Conservation (phyloP, 495 filamentous ascomycete species). For the Annulohypoxylon moriforme region DNA sequence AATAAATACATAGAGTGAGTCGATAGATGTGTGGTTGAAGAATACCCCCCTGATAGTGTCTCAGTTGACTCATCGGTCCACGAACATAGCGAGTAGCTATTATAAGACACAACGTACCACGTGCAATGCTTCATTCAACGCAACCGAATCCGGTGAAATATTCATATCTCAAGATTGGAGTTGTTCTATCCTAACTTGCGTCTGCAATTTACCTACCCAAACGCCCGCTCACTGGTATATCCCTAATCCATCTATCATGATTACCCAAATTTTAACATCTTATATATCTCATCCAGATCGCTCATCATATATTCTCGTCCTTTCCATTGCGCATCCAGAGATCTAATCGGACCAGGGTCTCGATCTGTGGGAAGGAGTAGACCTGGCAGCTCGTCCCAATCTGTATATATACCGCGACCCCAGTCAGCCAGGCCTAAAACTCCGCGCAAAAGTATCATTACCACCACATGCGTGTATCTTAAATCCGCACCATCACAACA, state of each 20-base stretch:
- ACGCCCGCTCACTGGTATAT: conserved; percentile 12
- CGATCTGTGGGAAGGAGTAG: background rate
- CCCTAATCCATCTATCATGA: background rate
- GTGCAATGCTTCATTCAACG: background rate
- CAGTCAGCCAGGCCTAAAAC: background rate
- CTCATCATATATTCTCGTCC: background rate
- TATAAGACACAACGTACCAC: background rate
- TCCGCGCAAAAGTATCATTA: background rate
- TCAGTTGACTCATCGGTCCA: background rate
- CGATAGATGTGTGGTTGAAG: background rate
- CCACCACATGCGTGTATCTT: background rate
- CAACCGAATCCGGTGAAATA: background rate
- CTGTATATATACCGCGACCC: background rate
- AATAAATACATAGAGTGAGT: background rate
- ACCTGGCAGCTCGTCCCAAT: background rate
- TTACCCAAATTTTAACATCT: background rate
- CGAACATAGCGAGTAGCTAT: background rate
- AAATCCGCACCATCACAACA: background rate
- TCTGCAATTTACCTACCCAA: conserved; percentile 10
- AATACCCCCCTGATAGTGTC: no score
- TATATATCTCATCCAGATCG: background rate
- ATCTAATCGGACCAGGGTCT: background rate
- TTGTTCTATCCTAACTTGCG: conserved; percentile 1
- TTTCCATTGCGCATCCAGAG: background rate
- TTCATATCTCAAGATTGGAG: background rate